Base-by-base conservation (phyloP, 805 yeast species). In the Candida andamanensis region DNA sequence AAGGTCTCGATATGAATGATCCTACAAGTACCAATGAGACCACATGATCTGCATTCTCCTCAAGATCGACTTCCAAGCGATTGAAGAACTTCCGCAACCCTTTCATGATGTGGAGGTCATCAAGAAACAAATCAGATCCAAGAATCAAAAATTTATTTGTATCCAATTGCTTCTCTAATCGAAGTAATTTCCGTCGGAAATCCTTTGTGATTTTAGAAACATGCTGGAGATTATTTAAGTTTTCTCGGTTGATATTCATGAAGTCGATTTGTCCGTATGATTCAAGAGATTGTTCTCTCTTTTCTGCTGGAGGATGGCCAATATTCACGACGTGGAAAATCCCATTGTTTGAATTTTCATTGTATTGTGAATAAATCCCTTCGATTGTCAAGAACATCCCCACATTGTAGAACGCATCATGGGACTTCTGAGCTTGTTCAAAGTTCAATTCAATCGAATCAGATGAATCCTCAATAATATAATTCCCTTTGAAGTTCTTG, bases 291-390 rank as follows among this genome's bases (percentile, higher is more conserved):
- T 50, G 55, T 6, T 70, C 78, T 37, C 97, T 67, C 41, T 73
- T 66, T 52, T 92, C 99, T 3, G 86, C 80, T 0, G 92, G 87
- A 3, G 98, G 97, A 38, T 86, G 95, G 3, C 83, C 81, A 30
- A 92, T 68, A 4, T 81, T 72, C 17, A 82, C 70, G 1, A 82
- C 94, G 42, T 80, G 77, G 50, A 92, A 87, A 26, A 62, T 55
- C 3, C 72, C 72, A 32, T 52, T 52, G 26, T 54, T 46, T 7
- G 60, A 46, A 14, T 34, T 28, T 29, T 72, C 77, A 2, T 79
- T 76, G 12, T 76, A 72, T 3, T 80, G 78, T 11, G 79, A 76
- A 50, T 86, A 85, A 12, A 85, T 76, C 12, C 99, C 99, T 49
- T 86, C 95, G 32, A 83, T 80, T 2, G 90, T 58, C 0, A 85